These are phyloP conservation scores for Sporothrix protearum DNA, from an alignment of 2,329 filamentous ascomycete genomes.

Conservation along the genomic window DNA sequence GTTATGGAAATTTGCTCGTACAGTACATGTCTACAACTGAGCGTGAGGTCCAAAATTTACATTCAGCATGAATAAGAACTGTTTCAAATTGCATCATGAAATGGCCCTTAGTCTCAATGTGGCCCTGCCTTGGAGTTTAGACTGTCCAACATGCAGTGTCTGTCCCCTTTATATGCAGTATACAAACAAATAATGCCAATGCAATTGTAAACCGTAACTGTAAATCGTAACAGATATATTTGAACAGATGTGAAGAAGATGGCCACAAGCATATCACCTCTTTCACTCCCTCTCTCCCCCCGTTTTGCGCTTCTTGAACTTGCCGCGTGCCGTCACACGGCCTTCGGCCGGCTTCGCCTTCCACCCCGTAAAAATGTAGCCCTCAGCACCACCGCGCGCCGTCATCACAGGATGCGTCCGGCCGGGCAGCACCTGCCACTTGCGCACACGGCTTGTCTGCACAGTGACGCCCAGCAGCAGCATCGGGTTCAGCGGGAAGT, in stretches of 20 bases:
- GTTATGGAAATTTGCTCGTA: background rate
- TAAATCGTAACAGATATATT: background rate
- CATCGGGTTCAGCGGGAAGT: conserved; percentile 86
- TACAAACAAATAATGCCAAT: background rate
- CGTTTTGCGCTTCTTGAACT: conserved; percentile 62
- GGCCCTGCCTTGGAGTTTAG: background rate
- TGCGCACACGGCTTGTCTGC: conserved; percentile 72
- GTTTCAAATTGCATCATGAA: background rate
- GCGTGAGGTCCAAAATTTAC: background rate
- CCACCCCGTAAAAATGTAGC: conserved; percentile 82
- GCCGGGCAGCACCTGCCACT: conserved; percentile 89
- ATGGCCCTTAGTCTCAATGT: background rate
- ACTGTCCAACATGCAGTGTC: background rate
- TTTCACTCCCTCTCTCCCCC: background rate
- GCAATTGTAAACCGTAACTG: background rate
- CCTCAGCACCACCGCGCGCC: conserved; percentile 78
- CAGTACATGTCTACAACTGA: background rate
- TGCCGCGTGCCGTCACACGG: conserved; percentile 77
- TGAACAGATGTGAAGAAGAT: no score
- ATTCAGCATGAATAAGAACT: background rate
- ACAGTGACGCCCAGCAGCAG: conserved; percentile 74
- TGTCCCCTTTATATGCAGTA: background rate
- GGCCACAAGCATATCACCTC: background rate
- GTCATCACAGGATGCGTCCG: conserved; percentile 95
- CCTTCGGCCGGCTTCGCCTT: conserved; percentile 76